Conservation (phyloP, 2,329 filamentous ascomycete species). For the Pleoardoris graminearum region DNA sequence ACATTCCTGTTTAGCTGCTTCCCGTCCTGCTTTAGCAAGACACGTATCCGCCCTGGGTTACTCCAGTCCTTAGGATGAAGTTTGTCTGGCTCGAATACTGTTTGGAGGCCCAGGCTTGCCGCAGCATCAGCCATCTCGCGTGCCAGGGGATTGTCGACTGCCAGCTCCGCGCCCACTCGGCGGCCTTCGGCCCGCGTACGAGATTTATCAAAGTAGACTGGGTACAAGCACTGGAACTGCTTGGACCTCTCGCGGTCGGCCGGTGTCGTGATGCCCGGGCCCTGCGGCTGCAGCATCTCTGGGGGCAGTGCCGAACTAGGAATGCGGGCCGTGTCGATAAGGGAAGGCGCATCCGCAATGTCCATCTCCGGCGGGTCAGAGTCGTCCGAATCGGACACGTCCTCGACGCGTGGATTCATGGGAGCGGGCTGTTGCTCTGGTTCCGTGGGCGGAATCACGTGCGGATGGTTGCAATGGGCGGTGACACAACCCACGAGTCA, state of each 20-base stretch:
- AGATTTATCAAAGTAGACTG: constrained; percentile 86
- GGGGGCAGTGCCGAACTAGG: constrained; percentile 34
- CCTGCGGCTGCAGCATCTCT: constrained; percentile 42
- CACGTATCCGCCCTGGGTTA: constrained; percentile 87
- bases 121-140: constrained; percentile 84
- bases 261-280: constrained; percentile 47
- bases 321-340: constrained; percentile 47
- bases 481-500: neutral
- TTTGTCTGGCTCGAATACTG: constrained; percentile 88
- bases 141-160: constrained; percentile 83
- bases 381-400: constrained; percentile 84
- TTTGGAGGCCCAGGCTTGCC: constrained; percentile 64
- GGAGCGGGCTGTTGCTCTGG: constrained; percentile 62
- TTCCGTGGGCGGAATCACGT: constrained; percentile 20
- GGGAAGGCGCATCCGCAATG: constrained; percentile 78
- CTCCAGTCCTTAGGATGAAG: constrained; percentile 96
- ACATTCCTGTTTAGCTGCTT: constrained; percentile 55
- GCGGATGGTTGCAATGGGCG: neutral
- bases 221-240: constrained; percentile 87
- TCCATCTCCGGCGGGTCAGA: constrained; percentile 68
- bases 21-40: constrained; percentile 70
- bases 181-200: constrained; percentile 78
- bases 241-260: constrained; percentile 62
- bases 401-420: constrained; percentile 79
- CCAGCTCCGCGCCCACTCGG: constrained; percentile 71